These are phyloP conservation scores for Lentinus tigrinus DNA, from an alignment of 768 basidiomycete genomes.

Conservation along the genomic window DNA sequence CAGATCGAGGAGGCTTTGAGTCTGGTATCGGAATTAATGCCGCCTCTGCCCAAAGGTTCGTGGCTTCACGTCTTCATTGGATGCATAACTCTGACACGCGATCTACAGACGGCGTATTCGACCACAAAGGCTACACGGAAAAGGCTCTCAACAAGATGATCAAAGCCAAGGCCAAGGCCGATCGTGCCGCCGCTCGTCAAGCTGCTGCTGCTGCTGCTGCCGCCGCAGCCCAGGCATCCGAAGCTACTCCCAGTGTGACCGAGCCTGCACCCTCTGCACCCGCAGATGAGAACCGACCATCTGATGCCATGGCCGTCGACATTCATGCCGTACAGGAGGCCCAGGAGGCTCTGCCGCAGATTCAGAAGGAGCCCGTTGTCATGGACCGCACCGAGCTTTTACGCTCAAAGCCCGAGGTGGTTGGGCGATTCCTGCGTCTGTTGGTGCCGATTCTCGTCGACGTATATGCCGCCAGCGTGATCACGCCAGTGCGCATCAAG, in stretches of 20 bases:
- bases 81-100: not conserved
- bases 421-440: slow-evolving; percentile 82
- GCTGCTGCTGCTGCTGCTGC: slow-evolving; percentile 38
- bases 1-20: slow-evolving; percentile 93
- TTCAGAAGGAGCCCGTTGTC: slow-evolving; percentile 35
- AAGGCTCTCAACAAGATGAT: slow-evolving; percentile 74
- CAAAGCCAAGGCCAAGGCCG: slow-evolving; percentile 82
- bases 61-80: not conserved
- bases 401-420: slow-evolving; percentile 70
- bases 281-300: slow-evolving; percentile 5
- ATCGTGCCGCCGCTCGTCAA: slow-evolving; percentile 69
- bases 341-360: slow-evolving; percentile 13
- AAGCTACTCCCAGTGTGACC: slow-evolving; percentile 19
- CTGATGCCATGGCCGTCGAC: slow-evolving; percentile 9
- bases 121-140: slow-evolving; percentile 87
- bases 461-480: slow-evolving; percentile 98
- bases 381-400: slow-evolving; percentile 71
- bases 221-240: slow-evolving; percentile 21
- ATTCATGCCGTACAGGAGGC: slow-evolving; percentile 11
- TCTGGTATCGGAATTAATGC: slow-evolving; percentile 87
- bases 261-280: slow-evolving; percentile 22
- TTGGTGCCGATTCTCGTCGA: slow-evolving; percentile 94
- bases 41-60: slow-evolving; percentile 87
- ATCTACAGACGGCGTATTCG: slow-evolving; percentile 86
- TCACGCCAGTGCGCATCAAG: slow-evolving; percentile 82